These are phyloP conservation scores for Geotrichum bryndzae DNA, from an alignment of 1,139 yeast species.

Conservation along the genomic window DNA sequence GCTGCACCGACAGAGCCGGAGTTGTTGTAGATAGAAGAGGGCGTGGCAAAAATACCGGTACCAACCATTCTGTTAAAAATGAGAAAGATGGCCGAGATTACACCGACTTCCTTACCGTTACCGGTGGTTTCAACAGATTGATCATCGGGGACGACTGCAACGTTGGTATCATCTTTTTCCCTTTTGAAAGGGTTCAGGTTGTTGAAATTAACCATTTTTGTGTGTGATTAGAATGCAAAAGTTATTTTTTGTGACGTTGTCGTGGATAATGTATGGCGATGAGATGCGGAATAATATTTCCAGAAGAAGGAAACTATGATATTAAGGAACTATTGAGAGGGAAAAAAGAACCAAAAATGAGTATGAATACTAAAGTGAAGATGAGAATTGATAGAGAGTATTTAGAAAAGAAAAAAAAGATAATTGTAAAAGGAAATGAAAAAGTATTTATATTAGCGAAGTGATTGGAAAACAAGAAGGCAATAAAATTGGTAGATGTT, in stretches of 20 bases:
- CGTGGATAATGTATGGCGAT: not conserved
- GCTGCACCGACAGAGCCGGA: slow-evolving; percentile 72
- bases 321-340: not conserved
- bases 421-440: not conserved
- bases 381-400: not conserved
- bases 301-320: not conserved
- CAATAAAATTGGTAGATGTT: not conserved
- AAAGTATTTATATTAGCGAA: not conserved
- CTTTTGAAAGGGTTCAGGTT: not conserved
- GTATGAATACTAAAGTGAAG: not conserved
- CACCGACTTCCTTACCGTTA: slow-evolving; percentile 40
- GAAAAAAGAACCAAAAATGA: not conserved
- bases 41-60: slow-evolving; percentile 75
- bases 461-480: not conserved
- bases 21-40: slow-evolving; percentile 58
- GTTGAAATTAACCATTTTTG: not conserved
- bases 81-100: slow-evolving; percentile 60
- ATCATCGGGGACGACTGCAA: not conserved
- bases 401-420: not conserved
- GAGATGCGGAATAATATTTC: not conserved
- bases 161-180: not conserved
- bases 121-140: not conserved
- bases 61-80: slow-evolving; percentile 75
- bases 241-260: not conserved
- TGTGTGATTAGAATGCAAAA: not conserved